Evolutionary conservation across 2,329 filamentous ascomycete genomes (phyloP).

Genomic region (Diplocarpon mali): DNA sequence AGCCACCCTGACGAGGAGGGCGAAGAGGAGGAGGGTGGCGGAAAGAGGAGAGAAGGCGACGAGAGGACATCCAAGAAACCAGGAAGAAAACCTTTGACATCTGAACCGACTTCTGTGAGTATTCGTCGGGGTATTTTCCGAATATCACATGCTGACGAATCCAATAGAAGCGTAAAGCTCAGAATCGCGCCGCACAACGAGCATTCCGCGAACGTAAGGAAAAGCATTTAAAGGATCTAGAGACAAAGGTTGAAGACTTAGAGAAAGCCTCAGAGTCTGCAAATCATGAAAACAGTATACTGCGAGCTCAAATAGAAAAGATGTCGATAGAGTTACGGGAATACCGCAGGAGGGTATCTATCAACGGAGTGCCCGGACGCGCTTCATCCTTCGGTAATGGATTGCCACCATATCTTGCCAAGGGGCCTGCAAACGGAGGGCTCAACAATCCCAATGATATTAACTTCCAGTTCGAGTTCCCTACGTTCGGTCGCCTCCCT

Average conservation of each 20-base stretch:
- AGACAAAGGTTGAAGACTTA: constrained; percentile 63
- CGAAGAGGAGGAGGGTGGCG: constrained; percentile 54
- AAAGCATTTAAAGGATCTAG: constrained; percentile 76
- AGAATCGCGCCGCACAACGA: constrained; percentile 84
- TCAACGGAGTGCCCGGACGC: constrained; percentile 30
- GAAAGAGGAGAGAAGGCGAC: constrained; percentile 54
- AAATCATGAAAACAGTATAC: constrained; percentile 72
- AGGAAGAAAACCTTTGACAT: constrained; percentile 88
- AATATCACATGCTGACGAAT: constrained; percentile 14
- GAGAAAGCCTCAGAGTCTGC: constrained; percentile 76
- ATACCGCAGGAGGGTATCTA: constrained; percentile 76
- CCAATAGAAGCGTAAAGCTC: constrained; percentile 80
- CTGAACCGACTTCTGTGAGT: constrained; percentile 90
- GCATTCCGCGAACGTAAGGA: constrained; percentile 94
- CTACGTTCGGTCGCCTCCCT: constrained; percentile 73
- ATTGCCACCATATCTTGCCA: constrained; percentile 27
- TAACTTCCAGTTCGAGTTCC: constrained; percentile 93
- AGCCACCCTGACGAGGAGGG: constrained; percentile 60
- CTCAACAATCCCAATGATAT: constrained; percentile 56
- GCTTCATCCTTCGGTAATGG: constrained; percentile 14
- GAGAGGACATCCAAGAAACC: constrained; percentile 91
- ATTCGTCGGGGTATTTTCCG: constrained; percentile 16
- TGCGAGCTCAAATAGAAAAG: constrained; percentile 81
- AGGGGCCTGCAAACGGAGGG: constrained; percentile 37
- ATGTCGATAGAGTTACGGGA: constrained; percentile 77